phyloP scores from a whole-genome alignment of 306 rosid species.

The Castanea mollissima region DNA sequence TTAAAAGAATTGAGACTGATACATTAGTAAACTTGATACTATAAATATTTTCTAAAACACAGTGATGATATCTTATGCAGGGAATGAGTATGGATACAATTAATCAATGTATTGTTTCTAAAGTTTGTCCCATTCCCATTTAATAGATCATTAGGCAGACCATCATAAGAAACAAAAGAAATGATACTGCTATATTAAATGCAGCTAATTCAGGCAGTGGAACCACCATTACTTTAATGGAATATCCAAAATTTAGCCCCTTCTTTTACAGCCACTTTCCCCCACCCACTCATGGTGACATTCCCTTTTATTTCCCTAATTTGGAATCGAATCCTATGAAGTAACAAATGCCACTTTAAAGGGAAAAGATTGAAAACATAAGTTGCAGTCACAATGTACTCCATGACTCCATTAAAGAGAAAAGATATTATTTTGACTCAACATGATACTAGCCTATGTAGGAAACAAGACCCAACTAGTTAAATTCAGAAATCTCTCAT shows the following conservation, averaged over 20 bases:
- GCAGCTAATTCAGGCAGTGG: neutral
- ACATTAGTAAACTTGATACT: neutral
- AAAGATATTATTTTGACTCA: neutral
- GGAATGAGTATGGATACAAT: neutral
- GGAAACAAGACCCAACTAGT: neutral
- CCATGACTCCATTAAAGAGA: neutral
- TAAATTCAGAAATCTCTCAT: neutral
- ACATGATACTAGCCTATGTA: neutral
- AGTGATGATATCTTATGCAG: neutral
- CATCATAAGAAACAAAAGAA: neutral
- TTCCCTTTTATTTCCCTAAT: neutral
- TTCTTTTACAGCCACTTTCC: neutral
- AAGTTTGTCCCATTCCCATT: neutral
- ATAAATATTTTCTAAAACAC: neutral
- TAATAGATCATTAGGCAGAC: neutral
- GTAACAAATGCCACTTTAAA: neutral
- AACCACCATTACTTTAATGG: neutral
- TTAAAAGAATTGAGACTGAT: neutral
- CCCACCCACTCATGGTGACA: neutral
- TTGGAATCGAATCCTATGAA: neutral
- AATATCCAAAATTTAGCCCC: conserved; percentile 2
- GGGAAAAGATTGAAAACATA: neutral
- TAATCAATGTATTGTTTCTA: neutral
- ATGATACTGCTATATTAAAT: neutral
- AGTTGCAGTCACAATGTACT: neutral